Percentiles rank a stretch among this genome's conserved stretches.
These are phyloP conservation scores for Dothidotthia symphoricarpi DNA, from an alignment of 2,329 filamentous ascomycete species.

Conservation along the genomic window DNA sequence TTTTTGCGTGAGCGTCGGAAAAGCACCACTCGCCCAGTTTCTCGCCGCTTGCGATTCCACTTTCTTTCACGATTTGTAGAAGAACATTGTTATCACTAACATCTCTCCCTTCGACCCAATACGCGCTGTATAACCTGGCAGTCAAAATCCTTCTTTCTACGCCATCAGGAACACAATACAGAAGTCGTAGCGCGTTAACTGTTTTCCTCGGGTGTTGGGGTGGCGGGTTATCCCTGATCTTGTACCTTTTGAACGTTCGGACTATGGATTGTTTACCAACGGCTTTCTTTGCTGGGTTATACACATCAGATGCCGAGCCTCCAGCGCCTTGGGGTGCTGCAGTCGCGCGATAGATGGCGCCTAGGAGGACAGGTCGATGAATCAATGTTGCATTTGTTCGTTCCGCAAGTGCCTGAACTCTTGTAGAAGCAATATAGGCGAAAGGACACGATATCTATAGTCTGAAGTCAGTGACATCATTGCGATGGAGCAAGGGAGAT, in stretches of 20 bases:
- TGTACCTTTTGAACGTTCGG: constrained; percentile 31
- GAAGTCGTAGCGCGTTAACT: constrained; percentile 32
- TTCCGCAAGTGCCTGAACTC: constrained; percentile 28
- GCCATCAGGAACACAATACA: constrained; percentile 23
- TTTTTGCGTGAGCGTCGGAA: constrained; percentile 18
- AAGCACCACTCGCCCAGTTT: constrained; percentile 14
- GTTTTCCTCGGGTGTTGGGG: constrained; percentile 35
- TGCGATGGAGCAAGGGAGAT: background rate
- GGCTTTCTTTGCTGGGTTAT: constrained; percentile 35
- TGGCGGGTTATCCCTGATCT: constrained; percentile 32
- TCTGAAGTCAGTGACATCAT: no score
- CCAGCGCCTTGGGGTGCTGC: constrained; percentile 38
- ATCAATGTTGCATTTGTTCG: constrained; percentile 26
- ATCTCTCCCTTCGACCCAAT: constrained; percentile 36
- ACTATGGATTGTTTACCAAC: constrained; percentile 30
- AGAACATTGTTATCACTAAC: constrained; percentile 22
- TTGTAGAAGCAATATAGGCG: constrained; percentile 41
- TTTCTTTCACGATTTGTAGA: constrained; percentile 24
- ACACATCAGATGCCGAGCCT: constrained; percentile 38
- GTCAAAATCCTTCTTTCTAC: constrained; percentile 21
- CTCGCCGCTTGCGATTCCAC: constrained; percentile 18
- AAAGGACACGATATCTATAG: constrained; percentile 36
- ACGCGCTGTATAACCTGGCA: constrained; percentile 30
- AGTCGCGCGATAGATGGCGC: constrained; percentile 39
- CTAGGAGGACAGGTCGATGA: constrained; percentile 34